phyloP scores from a whole-genome alignment of 2,329 filamentous ascomycete species.

The Plectosphaerella sp. region DNA sequence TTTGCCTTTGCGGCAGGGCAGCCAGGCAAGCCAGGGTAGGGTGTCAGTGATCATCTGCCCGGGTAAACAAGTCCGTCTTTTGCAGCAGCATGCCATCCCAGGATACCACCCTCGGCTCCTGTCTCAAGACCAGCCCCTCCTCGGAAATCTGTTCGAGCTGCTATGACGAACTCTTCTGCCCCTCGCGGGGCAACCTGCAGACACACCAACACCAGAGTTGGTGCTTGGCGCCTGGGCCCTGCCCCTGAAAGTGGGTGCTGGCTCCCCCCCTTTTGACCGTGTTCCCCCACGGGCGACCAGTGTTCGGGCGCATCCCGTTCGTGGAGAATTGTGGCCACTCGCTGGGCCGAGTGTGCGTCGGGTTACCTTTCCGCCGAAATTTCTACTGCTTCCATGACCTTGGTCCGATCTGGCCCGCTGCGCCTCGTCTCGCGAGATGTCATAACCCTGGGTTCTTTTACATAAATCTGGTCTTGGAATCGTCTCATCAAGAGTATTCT shows the following conservation, averaged over 20 bases:
- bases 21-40: no score
- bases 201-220: neutral
- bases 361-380: neutral
- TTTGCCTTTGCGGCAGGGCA: no score
- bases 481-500: no score
- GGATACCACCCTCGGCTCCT: no score
- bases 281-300: neutral
- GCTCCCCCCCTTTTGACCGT: neutral
- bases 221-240: neutral
- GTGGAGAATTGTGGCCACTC: constrained; percentile 1
- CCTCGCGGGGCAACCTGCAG: neutral
- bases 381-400: neutral
- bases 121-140: no score
- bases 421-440: neutral
- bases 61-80: no score
- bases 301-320: neutral
- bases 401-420: neutral
- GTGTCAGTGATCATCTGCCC: no score
- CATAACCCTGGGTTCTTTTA: no score
- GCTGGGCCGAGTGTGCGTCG: neutral
- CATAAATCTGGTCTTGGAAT: no score
- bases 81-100: no score
- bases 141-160: neutral
- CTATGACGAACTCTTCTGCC: neutral
- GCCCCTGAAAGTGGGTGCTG: neutral